Percentiles rank a stretch among this genome's conserved stretches.
Conservation (phyloP, 2,329 filamentous ascomycete species). For the Aphanoascus verrucosus region DNA sequence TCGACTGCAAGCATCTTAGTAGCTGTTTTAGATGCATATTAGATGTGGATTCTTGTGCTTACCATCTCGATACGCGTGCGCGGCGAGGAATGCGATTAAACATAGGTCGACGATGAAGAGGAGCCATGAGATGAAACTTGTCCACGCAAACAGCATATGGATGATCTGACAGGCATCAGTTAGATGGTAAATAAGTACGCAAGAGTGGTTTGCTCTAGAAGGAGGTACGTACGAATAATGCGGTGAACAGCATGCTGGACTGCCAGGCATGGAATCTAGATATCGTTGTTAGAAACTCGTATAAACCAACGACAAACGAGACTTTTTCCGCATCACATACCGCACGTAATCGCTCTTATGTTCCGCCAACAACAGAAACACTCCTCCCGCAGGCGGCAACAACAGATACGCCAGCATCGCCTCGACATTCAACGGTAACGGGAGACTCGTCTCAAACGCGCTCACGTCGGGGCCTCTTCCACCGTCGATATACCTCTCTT, state of each 20-base stretch:
- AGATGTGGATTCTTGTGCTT: slow-evolving; percentile 29
- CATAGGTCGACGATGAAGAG: slow-evolving; percentile 65
- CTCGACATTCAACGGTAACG: slow-evolving; percentile 77
- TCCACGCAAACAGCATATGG: slow-evolving; percentile 81
- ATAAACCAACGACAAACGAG: neutral
- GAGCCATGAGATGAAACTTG: slow-evolving; percentile 69
- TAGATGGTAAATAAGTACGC: neutral
- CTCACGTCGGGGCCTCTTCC: slow-evolving; percentile 59
- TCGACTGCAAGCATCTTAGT: slow-evolving; percentile 40
- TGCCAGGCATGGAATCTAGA: slow-evolving; percentile 93
- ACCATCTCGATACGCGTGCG: slow-evolving; percentile 77
- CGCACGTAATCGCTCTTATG: slow-evolving; percentile 95
- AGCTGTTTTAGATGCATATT: neutral
- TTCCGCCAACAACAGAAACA: slow-evolving; percentile 74
- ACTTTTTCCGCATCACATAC: slow-evolving; percentile 39
- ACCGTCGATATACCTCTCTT: slow-evolving; percentile 37
- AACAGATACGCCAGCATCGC: slow-evolving; percentile 80
- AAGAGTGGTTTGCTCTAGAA: neutral
- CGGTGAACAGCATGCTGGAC: slow-evolving; percentile 69
- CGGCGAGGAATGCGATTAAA: slow-evolving; percentile 64
- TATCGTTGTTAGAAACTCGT: slow-evolving; percentile 4
- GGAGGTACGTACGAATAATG: slow-evolving; percentile 41
- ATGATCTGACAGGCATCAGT: slow-evolving; percentile 46
- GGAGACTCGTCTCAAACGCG: slow-evolving; percentile 78
- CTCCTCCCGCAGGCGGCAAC: slow-evolving; percentile 73